Evolutionary conservation across 257 asterid species (phyloP).

Genomic region (Petrea volubilis): DNA sequence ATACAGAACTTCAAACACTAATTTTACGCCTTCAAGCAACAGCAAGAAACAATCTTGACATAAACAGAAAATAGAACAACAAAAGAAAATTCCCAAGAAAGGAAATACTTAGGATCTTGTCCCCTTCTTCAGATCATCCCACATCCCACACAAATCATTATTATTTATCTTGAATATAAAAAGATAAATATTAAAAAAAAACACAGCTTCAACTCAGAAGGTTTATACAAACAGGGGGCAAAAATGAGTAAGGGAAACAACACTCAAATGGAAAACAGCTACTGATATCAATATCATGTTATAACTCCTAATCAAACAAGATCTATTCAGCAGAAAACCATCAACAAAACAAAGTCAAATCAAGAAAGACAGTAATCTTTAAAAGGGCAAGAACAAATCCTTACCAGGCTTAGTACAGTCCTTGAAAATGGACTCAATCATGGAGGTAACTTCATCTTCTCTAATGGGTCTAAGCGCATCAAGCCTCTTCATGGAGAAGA

Average conservation of each 20-base stretch:
- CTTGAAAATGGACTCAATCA: slow-evolving; percentile 67
- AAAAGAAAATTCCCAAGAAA: not conserved
- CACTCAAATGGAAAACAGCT: too few species aligned
- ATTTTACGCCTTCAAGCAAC: not conserved
- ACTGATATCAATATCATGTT: too few species aligned
- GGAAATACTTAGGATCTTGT: not conserved
- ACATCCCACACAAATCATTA: not conserved
- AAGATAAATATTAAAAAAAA: not conserved
- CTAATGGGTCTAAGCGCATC: slow-evolving; percentile 77
- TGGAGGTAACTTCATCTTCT: slow-evolving; percentile 80
- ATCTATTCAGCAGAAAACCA: not conserved
- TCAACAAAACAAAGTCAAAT: too few species aligned
- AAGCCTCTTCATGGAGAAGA: slow-evolving; percentile 69
- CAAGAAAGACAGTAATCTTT: too few species aligned
- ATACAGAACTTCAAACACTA: not conserved
- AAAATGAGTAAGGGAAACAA: not conserved
- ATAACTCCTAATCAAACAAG: too few species aligned
- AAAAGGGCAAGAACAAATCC: too few species aligned
- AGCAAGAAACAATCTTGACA: not conserved
- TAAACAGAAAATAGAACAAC: not conserved
- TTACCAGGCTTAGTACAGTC: slow-evolving; percentile 62
- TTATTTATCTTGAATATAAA: not conserved
- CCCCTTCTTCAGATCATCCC: not conserved
- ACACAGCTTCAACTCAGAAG: too few species aligned
- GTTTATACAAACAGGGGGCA: not conserved